These are phyloP conservation scores for Metschnikowia reukaufii DNA, from an alignment of 805 yeast species.

Conservation along the genomic window DNA sequence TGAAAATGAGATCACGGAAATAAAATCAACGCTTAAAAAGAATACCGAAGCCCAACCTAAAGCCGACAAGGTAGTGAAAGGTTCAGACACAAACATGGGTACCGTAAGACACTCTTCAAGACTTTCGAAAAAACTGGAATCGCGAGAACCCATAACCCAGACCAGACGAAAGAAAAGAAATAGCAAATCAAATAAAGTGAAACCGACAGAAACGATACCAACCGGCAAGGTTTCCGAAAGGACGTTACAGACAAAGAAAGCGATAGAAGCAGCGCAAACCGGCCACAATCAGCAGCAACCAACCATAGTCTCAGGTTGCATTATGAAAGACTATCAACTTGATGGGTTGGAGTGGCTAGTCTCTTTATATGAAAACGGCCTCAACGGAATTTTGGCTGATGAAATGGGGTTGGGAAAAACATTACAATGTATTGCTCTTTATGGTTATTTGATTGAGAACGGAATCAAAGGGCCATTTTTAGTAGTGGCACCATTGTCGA, in stretches of 20 bases:
- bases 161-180: background rate
- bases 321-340: slow-evolving; percentile 78
- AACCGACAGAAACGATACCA: slow-evolving; percentile 1
- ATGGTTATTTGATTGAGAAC: slow-evolving; percentile 74
- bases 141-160: background rate
- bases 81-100: slow-evolving; percentile 4
- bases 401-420: slow-evolving; percentile 99
- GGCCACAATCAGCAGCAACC: slow-evolving; percentile 32
- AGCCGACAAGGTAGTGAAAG: no score
- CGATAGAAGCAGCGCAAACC: slow-evolving; percentile 28
- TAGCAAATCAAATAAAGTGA: background rate
- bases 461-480: slow-evolving; percentile 78
- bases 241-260: slow-evolving; percentile 22
- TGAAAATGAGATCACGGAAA: slow-evolving; percentile 13
- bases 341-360: slow-evolving; percentile 91
- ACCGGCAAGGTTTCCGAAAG: slow-evolving; percentile 16
- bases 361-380: slow-evolving; percentile 86
- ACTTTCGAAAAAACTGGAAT: background rate
- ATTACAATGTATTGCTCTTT: slow-evolving; percentile 76
- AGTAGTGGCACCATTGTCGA: slow-evolving; percentile 79
- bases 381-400: slow-evolving; percentile 94
- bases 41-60: no score
- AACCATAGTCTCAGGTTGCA: slow-evolving; percentile 43
- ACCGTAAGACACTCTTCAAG: background rate
- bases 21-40: background rate